Conservation (phyloP, 1,139 yeast species). For the Hansenula lynferdii region DNA sequence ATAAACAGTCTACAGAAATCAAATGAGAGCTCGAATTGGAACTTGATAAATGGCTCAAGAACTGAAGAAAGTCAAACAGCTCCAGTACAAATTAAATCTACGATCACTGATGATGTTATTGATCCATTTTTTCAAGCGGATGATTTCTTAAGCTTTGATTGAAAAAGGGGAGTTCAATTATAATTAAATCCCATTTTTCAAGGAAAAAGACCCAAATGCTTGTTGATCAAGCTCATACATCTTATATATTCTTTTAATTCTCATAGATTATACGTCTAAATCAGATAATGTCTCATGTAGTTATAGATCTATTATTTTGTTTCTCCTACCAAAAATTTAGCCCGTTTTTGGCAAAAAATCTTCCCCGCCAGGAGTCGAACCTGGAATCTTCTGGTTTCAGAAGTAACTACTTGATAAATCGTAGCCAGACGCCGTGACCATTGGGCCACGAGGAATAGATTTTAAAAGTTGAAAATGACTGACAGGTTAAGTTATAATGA, state of each 20-base stretch:
- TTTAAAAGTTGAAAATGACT: neutral
- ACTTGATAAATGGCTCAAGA: neutral
- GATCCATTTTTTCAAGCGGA: slow-evolving; percentile 6
- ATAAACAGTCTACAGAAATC: neutral
- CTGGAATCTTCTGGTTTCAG: slow-evolving; percentile 89
- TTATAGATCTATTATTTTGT: too few species aligned
- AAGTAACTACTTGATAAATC: slow-evolving; percentile 39
- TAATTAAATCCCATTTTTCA: neutral
- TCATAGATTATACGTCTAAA: too few species aligned
- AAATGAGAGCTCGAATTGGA: neutral
- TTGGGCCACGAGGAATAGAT: slow-evolving; percentile 73
- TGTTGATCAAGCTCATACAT: too few species aligned
- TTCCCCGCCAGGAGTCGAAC: slow-evolving; percentile 97
- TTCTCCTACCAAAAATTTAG: too few species aligned
- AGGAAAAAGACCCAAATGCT: neutral
- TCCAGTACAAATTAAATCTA: neutral
- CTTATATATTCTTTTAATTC: too few species aligned
- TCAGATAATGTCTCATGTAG: too few species aligned
- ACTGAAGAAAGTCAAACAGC: neutral
- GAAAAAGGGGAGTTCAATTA: too few species aligned
- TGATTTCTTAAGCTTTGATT: slow-evolving; percentile 8
- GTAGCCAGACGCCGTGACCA: slow-evolving; percentile 88
- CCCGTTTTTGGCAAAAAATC: too few species aligned
- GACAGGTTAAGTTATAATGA: neutral
- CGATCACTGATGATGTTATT: neutral